Base-by-base conservation (phyloP, 1,284 basidiomycete species). In the Fomes fomentarius region DNA sequence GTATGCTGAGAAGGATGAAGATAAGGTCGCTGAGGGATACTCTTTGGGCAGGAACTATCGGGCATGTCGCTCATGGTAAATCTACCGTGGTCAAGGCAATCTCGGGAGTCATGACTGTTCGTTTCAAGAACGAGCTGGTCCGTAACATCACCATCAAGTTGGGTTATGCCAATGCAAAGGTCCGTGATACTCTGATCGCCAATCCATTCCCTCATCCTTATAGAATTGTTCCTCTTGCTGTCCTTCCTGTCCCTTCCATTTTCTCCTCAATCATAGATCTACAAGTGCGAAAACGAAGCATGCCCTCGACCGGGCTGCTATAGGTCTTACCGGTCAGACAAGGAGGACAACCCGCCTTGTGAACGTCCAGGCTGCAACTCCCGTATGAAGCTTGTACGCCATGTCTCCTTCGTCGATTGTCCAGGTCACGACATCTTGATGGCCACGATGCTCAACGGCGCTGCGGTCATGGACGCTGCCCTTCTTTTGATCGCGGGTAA, bases 391-490 rank as follows among this genome's bases (percentile, higher is more conserved):
- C 85, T 98, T 62, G 73, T 97, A 61, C 87, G 93, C 64, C 94
- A 96, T 68, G 94, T 98, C 66, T 98, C 96, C 1, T 98, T 98
- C 73, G 96, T 98, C 70, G 94, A 96, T 72, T 94, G 93, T 70
- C 93, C 93, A 1, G 94, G 93, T 62, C 93, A 96, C 83, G 93
- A 96, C 70, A 93, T 92, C 84, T 82, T 99, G 73, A 99, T n/a
- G n/a, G n/a, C n/a, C n/a, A n/a, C n/a, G n/a, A n/a, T 99, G 97
- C 82, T 99, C 67, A 98, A 98, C 84, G 96, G 96, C 75, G 96
- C 96, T 37, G 97, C 97, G 22, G 96, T 99, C 80, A 96, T 99
- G 96, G 96, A 98, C 75, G 96, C 96, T 56, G 97, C 96, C 15
- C 78, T 99, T 1, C 83, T 99, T 0, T 85, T 99, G 45, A 89